A percentile compares a stretch with the other conserved stretches of the same genome.
Evolutionary conservation across 202 grass and related monocot species (phyloP).

Genomic region (Schoenoplectus tabernaemontani): DNA sequence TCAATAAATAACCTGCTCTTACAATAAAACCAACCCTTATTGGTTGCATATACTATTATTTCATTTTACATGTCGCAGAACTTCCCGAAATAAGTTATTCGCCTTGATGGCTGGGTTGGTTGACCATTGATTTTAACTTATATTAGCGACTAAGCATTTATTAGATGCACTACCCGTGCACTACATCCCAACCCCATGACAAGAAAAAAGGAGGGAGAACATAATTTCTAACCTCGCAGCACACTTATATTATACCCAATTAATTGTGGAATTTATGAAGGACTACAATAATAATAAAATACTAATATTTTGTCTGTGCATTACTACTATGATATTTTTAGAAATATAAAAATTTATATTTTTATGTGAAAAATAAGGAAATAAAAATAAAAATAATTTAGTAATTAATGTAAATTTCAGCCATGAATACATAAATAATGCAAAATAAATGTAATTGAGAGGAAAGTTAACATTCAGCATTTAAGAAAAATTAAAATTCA

Average conservation of each 20-base stretch:
- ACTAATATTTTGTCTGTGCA: too few species aligned
- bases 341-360: too few species aligned
- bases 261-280: not conserved
- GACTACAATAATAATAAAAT: not conserved
- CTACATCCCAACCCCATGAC: not conserved
- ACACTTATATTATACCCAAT: not conserved
- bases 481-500: too few species aligned
- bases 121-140: not conserved
- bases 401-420: too few species aligned
- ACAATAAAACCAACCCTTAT: not conserved
- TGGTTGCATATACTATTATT: not conserved
- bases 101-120: not conserved
- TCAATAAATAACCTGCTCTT: not conserved
- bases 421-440: too few species aligned
- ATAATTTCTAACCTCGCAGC: not conserved
- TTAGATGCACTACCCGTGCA: slow-evolving; percentile 3
- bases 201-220: not conserved
- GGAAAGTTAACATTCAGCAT: too few species aligned
- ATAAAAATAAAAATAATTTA: too few species aligned
- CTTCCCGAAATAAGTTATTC: not conserved
- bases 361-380: too few species aligned
- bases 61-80: not conserved
- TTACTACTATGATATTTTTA: too few species aligned
- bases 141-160: not conserved
- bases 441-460: too few species aligned